Evolutionary conservation across 78 protist species (phyloP).

Genomic region (Dictyostelium brefeldianum): DNA sequence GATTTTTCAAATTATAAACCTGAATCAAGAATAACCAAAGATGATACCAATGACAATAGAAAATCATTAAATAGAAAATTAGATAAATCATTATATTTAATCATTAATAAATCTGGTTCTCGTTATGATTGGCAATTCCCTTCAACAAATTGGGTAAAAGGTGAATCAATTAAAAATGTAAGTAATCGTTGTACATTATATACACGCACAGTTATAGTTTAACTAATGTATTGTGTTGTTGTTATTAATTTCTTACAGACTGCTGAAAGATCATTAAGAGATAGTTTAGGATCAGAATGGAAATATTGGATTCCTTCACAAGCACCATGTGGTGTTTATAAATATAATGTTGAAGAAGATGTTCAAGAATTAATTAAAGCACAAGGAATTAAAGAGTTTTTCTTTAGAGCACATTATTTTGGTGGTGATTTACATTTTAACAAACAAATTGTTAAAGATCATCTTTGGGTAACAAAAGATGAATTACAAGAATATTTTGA

Average conservation of each 20-base stretch:
- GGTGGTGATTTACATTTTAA: constrained; percentile 35
- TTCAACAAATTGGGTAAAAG: constrained; percentile 54
- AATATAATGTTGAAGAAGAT: constrained; percentile 29
- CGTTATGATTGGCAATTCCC: constrained; percentile 74
- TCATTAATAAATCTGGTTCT: constrained; percentile 47
- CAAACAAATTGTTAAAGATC: constrained; percentile 35
- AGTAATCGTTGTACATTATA: too few species aligned
- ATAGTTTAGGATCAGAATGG: constrained; percentile 49
- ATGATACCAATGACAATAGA: constrained; percentile 18
- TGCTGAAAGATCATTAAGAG: constrained; percentile 75
- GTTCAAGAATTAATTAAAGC: constrained; percentile 52
- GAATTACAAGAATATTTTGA: constrained; percentile 66
- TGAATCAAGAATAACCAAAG: constrained; percentile 49
- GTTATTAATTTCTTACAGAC: not conserved
- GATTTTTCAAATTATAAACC: constrained; percentile 47
- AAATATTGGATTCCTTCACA: constrained; percentile 79
- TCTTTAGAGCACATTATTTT: constrained; percentile 61
- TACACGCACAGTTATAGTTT: too few species aligned
- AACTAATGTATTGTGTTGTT: not conserved
- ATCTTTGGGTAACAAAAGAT: constrained; percentile 60
- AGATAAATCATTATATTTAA: constrained; percentile 68
- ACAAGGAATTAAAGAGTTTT: constrained; percentile 68
- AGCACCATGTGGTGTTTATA: constrained; percentile 75
- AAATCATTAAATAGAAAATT: constrained; percentile 54
- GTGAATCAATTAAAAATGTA: constrained; percentile 73